Conservation (phyloP, 2,329 filamentous ascomycete species). For the Fusarium scirpi region DNA sequence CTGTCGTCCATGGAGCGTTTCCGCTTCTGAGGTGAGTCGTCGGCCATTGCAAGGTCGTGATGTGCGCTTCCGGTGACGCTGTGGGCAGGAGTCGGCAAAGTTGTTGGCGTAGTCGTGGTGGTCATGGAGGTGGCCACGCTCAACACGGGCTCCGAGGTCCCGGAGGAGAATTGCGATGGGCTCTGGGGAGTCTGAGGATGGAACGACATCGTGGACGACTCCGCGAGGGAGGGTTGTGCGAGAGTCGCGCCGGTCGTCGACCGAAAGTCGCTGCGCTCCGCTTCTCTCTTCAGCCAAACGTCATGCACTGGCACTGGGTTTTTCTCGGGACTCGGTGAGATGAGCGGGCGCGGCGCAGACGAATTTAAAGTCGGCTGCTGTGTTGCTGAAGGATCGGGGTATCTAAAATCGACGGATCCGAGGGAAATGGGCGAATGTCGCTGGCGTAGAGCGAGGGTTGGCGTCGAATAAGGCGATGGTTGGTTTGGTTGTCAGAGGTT, state of each 20-base stretch:
- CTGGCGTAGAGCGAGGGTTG: conserved; percentile 43
- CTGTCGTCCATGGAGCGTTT: conserved; percentile 69
- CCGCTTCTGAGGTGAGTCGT: conserved; percentile 70
- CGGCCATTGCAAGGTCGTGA: conserved; percentile 60
- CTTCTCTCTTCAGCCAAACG: conserved; percentile 47
- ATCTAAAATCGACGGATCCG: conserved; percentile 29
- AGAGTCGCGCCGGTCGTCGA: conserved; percentile 52
- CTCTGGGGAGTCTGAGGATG: conserved; percentile 76
- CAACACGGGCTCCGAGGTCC: conserved; percentile 63
- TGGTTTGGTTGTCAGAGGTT: conserved; percentile 47
- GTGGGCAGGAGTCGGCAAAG: conserved; percentile 72
- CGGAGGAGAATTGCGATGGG: conserved; percentile 71
- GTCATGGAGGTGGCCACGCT: conserved; percentile 66
- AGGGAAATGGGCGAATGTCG: conserved; percentile 43
- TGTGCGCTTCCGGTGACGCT: conserved; percentile 69
- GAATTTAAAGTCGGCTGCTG: conserved; percentile 24
- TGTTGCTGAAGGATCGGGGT: conserved; percentile 7
- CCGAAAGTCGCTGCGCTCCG: conserved; percentile 52
- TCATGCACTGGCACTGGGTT: conserved; percentile 49
- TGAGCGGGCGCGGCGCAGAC: conserved; percentile 28
- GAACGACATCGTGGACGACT: conserved; percentile 70
- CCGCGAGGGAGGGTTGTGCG: conserved; percentile 49
- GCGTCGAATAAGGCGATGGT: conserved; percentile 41
- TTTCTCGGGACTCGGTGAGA: conserved; percentile 41
- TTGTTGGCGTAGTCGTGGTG: conserved; percentile 62